These are phyloP conservation scores for Pestalotiopsis sp. DNA, from an alignment of 2,329 filamentous ascomycete species.

Conservation along the genomic window DNA sequence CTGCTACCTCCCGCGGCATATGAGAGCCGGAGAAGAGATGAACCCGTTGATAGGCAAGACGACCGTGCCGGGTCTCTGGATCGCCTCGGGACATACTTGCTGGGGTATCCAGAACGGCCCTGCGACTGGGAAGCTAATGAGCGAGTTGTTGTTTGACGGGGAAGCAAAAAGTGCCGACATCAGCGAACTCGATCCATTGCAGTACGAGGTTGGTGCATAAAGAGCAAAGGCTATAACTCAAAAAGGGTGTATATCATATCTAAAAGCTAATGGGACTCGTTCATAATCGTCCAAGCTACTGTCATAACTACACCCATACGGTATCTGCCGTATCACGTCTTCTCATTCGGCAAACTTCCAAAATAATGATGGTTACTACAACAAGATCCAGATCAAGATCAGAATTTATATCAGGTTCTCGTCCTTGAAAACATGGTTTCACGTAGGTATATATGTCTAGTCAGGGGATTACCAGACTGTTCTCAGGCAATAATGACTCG, in stretches of 20 bases:
- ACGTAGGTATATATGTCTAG: too few relatives aligned
- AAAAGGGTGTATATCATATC: not conserved
- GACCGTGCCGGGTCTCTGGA: constrained; percentile 70
- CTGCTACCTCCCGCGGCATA: constrained; percentile 87
- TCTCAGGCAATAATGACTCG: too few relatives aligned
- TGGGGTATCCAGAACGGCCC: constrained; percentile 98
- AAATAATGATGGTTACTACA: too few relatives aligned
- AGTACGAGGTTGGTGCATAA: constrained; percentile 52
- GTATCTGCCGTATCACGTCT: too few relatives aligned
- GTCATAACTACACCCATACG: too few relatives aligned
- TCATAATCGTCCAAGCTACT: not conserved
- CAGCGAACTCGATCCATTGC: constrained; percentile 67
- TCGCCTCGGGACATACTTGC: constrained; percentile 92
- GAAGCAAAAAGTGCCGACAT: constrained; percentile 69
- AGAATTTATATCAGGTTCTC: too few relatives aligned
- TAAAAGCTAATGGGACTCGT: not conserved
- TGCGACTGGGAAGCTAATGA: constrained; percentile 80
- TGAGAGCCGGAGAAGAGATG: constrained; percentile 59
- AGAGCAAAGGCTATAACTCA: not conserved
- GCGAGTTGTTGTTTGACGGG: constrained; percentile 78
- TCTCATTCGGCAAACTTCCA: too few relatives aligned
- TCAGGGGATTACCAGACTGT: too few relatives aligned
- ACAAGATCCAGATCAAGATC: too few relatives aligned
- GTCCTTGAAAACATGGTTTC: too few relatives aligned
- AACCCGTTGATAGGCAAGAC: constrained; percentile 80